Conservation (phyloP, 805 yeast species). For the Wickerhamomyces tratensis region DNA sequence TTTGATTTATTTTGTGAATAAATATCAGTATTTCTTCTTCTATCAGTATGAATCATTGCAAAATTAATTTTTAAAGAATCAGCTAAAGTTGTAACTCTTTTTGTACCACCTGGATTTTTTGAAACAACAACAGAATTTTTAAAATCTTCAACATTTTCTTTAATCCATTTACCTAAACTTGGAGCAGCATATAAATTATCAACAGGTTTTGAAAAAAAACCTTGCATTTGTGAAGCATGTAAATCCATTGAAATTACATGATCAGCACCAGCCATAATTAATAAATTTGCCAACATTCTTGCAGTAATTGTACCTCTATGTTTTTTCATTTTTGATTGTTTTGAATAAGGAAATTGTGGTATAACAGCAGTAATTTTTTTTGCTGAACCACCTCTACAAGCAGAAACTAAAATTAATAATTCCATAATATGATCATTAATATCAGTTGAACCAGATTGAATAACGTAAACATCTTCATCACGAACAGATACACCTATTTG, state of each 20-base stretch:
- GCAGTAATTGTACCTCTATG: constrained; percentile 99
- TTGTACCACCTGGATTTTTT: constrained; percentile 99
- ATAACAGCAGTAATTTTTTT: constrained; percentile 91
- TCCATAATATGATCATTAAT: constrained; percentile 95
- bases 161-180: constrained; percentile 91
- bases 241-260: constrained; percentile 97
- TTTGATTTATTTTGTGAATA: constrained; percentile 30
- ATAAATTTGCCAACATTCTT: constrained; percentile 89
- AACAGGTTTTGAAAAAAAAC: constrained; percentile 94
- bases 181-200: constrained; percentile 97
- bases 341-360: constrained; percentile 96
- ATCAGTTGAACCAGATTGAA: constrained; percentile 84
- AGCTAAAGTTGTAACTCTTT: constrained; percentile 96
- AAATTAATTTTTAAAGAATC: constrained; percentile 91
- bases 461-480: constrained; percentile 93
- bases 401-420: constrained; percentile 81
- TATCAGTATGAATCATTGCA: constrained; percentile 98
- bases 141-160: constrained; percentile 80
- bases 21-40: constrained; percentile 76
- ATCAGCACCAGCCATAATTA: constrained; percentile 98
- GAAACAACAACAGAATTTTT: constrained; percentile 90
- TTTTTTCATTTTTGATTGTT: constrained; percentile 97
- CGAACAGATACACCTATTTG: constrained; percentile 92
- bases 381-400: constrained; percentile 97
- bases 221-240: constrained; percentile 98